Conservation (phyloP, 169 alveolate genomes). For the Cardiosporidium cionae region DNA sequence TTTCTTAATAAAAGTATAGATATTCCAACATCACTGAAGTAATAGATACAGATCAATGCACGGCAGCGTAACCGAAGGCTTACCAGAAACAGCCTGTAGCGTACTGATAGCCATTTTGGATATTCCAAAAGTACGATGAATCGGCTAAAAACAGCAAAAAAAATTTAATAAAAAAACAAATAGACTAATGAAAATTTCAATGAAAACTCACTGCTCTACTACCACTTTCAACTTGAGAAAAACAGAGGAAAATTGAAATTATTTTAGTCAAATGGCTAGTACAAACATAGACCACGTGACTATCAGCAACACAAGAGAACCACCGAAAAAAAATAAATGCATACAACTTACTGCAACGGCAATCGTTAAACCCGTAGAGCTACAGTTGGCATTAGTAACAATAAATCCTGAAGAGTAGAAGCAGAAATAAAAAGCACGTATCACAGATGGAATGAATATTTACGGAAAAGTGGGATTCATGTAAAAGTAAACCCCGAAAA, state of each 20-base stretch:
- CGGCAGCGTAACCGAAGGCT: not conserved
- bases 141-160: too few species aligned
- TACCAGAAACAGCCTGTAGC: conserved; percentile 14
- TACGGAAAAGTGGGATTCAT: too few species aligned
- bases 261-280: too few species aligned
- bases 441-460: not conserved
- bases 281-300: too few species aligned
- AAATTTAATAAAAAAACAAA: too few species aligned
- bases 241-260: too few species aligned
- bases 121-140: not conserved
- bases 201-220: too few species aligned
- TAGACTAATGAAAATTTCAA: too few species aligned
- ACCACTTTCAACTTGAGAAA: too few species aligned
- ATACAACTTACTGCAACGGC: not conserved
- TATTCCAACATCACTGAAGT: not conserved
- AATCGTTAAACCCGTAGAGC: conserved; percentile 13
- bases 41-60: not conserved
- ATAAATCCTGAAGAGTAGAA: conserved; percentile 6
- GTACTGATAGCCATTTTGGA: not conserved
- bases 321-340: too few species aligned
- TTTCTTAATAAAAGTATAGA: not conserved
- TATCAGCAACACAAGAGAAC: too few species aligned
- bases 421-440: conserved; percentile 1
- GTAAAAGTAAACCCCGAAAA: too few species aligned
- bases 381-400: conserved; percentile 22